Evolutionary conservation across 441 rosid genomes (phyloP).

Genomic region (Pelargonium cotyledonis): DNA sequence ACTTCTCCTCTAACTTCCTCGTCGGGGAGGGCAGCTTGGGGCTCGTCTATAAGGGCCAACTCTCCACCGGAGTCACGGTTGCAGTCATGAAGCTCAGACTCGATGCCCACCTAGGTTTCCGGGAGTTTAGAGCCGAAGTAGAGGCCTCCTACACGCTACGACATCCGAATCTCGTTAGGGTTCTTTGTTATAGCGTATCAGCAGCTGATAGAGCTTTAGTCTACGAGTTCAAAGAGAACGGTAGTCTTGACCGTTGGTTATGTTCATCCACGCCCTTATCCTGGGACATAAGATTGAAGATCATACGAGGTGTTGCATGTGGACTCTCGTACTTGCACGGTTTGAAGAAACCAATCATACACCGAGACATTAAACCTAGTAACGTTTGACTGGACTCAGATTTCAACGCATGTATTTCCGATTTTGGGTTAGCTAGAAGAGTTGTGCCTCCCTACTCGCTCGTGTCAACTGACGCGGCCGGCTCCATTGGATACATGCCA

Average conservation of each 20-base stretch:
- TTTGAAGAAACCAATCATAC: slow-evolving; percentile 64
- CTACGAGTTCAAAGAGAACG: slow-evolving; percentile 66
- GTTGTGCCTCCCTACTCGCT: slow-evolving; percentile 48
- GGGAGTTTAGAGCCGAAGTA: slow-evolving; percentile 84
- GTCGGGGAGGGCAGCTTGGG: slow-evolving; percentile 94
- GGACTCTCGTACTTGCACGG: slow-evolving; percentile 72
- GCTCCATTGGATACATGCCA: slow-evolving; percentile 96
- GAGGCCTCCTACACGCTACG: slow-evolving; percentile 58
- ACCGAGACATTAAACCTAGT: slow-evolving; percentile 77
- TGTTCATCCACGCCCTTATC: slow-evolving; percentile 34
- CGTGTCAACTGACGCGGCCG: slow-evolving; percentile 85
- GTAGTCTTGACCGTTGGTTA: slow-evolving; percentile 75
- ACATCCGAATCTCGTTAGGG: slow-evolving; percentile 61
- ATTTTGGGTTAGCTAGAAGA: slow-evolving; percentile 70
- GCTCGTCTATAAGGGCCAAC: slow-evolving; percentile 56
- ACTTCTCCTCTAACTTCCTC: slow-evolving; percentile 60
- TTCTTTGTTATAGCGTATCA: slow-evolving; percentile 68
- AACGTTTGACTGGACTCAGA: slow-evolving; percentile 51
- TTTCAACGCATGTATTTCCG: slow-evolving; percentile 65
- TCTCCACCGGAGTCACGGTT: slow-evolving; percentile 50
- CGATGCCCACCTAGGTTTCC: slow-evolving; percentile 77
- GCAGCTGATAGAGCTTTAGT: slow-evolving; percentile 59
- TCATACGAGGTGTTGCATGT: slow-evolving; percentile 52
- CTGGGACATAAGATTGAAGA: slow-evolving; percentile 46
- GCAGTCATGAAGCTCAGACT: slow-evolving; percentile 74